Evolutionary conservation across 495 filamentous ascomycete species (phyloP), one percentile per base, ranked within the genome.

Genomic region (Trichocladium uniseriatum): DNA sequence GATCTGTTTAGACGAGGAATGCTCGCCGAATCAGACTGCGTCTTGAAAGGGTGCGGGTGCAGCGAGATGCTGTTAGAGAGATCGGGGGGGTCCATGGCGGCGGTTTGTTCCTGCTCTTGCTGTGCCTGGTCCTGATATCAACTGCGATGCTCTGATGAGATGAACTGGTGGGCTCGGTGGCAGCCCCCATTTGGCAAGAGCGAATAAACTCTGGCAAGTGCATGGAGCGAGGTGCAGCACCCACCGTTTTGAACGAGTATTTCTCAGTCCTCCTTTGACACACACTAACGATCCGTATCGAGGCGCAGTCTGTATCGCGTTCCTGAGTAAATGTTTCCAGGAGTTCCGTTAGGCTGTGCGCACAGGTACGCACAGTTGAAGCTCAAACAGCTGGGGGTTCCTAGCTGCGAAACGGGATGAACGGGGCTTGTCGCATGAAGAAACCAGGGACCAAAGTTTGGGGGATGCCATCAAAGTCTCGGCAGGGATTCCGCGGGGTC

Each of bases 21-120:
- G 50, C 50, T 60, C 11, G 56, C 49, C 18, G 56, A 50, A 18
- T 72, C 60, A 11, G 65, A 61, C 53, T 78, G 69, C 3, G 66
- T 59, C 50, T 66, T 67, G 57, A 77, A 75, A 15, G 74, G 70
- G 38, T 70, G 69, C 27, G 69, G 69, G 38, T 70, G 67, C 56
- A 68, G 54, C 20, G 69, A 65, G 11, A 72, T 72, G 54, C 56
- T 70, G 51, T 62, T 57, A 16, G 61, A 62, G 9, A 70, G 56
- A 47, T 72, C 69, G 3, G 61, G 64, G 36, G 16, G 20, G 11
- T 56, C 62, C 62, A 65, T 67, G 40, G 45, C 27, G 32, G 13
- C 13, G 31, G 13, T 6, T 27, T 27, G 24, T 8, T 3, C 3
- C 4, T 3, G 24, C 8, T 27, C 24, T 27, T 38, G 21, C 20